Percentiles rank a stretch among this genome's conserved stretches.
Evolutionary conservation across 371 early-diverging fungal species (phyloP).

Genomic region (Sporodiniella umbellata): DNA sequence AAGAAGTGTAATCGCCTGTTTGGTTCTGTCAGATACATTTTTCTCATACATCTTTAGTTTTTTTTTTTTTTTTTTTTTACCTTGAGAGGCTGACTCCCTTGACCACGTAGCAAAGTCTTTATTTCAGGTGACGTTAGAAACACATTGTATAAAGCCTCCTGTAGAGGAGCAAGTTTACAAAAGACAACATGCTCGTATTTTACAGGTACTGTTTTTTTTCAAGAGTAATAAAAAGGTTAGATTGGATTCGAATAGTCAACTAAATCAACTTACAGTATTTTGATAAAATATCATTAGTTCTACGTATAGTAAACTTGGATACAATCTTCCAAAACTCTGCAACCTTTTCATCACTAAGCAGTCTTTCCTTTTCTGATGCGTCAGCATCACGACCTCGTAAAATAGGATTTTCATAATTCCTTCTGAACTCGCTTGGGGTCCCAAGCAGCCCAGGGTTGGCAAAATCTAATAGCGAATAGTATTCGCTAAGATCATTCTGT

Average conservation of each 20-base stretch:
- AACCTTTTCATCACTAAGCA: conserved; percentile 82
- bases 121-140: conserved; percentile 81
- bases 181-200: conserved; percentile 98
- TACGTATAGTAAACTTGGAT: conserved; percentile 91
- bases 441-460: conserved; percentile 97
- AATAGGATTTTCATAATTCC: conserved; percentile 90
- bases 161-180: conserved; percentile 76
- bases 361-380: conserved; percentile 81
- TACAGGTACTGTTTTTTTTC: conserved; percentile 60
- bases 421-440: conserved; percentile 85
- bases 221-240: conserved; percentile 14
- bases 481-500: conserved; percentile 92
- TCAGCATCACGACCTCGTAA: conserved; percentile 91
- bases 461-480: conserved; percentile 92
- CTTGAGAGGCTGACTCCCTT: conserved; percentile 71
- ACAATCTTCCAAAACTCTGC: conserved; percentile 82
- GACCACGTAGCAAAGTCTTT: conserved; percentile 60
- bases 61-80: conserved; percentile 11
- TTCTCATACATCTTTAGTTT: not conserved
- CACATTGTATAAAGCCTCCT: conserved; percentile 77
- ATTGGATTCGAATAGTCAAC: too few relatives aligned
- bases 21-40: not conserved
- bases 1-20: conserved; percentile 79
- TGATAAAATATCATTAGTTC: conserved; percentile 92
- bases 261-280: conserved; percentile 91